Evolutionary conservation across 2,329 filamentous ascomycete genomes (phyloP).

Genomic region (Cryoendolithus antarcticus): DNA sequence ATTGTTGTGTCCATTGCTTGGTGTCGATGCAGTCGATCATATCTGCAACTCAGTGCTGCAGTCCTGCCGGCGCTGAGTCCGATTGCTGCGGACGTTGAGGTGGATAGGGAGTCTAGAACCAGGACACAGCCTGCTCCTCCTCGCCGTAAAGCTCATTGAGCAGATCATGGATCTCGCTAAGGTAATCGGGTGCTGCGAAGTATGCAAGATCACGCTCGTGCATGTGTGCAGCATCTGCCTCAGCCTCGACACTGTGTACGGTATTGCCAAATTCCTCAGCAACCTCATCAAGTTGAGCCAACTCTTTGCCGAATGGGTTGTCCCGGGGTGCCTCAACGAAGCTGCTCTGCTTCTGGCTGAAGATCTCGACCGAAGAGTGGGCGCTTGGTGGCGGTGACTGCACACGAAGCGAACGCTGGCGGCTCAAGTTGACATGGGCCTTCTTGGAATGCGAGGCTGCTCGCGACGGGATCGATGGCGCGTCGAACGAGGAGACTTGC

Average conservation of each 20-base stretch:
- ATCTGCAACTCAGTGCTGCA: too few species aligned
- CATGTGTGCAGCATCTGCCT: slow-evolving; percentile 65
- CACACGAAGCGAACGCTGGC: slow-evolving; percentile 48
- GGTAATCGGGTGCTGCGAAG: slow-evolving; percentile 71
- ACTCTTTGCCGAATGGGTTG: slow-evolving; percentile 75
- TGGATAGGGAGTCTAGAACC: not conserved
- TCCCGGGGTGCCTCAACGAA: slow-evolving; percentile 35
- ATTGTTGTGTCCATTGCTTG: too few species aligned
- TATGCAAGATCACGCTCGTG: slow-evolving; percentile 56
- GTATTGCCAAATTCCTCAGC: slow-evolving; percentile 67
- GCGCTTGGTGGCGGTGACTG: slow-evolving; percentile 34
- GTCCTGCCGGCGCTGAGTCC: too few species aligned
- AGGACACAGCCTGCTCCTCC: not conserved
- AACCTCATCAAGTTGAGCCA: slow-evolving; percentile 84
- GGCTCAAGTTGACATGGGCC: slow-evolving; percentile 62
- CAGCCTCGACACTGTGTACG: slow-evolving; percentile 49
- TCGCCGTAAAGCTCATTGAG: slow-evolving; percentile 35
- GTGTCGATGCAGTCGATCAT: too few species aligned
- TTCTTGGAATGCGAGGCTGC: slow-evolving; percentile 83
- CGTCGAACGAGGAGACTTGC: slow-evolving; percentile 33
- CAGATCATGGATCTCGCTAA: slow-evolving; percentile 63
- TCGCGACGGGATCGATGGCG: slow-evolving; percentile 62
- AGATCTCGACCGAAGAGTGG: slow-evolving; percentile 37
- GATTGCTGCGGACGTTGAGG: too few species aligned
- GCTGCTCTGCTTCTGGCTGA: slow-evolving; percentile 36